These are phyloP conservation scores for Penicillium sp. DNA, from an alignment of 2,329 filamentous ascomycete genomes.

Conservation along the genomic window DNA sequence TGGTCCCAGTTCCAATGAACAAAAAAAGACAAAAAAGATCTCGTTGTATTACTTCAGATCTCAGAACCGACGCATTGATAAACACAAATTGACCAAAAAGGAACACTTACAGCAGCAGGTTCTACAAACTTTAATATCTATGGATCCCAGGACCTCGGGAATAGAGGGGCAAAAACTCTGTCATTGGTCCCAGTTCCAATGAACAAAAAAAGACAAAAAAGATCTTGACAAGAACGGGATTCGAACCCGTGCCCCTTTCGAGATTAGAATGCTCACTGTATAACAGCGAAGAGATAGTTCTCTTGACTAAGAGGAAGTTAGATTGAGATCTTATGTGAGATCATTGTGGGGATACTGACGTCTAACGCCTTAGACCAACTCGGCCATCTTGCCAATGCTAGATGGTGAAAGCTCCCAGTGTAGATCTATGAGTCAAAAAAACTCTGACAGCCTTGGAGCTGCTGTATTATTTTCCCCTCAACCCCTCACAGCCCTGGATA, in stretches of 20 bases:
- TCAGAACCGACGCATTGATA: too few relatives aligned
- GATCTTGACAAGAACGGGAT: not conserved
- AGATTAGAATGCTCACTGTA: not conserved
- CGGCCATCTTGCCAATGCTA: slow-evolving; percentile 35
- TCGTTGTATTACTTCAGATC: not conserved
- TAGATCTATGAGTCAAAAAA: not conserved
- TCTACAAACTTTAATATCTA: too few relatives aligned
- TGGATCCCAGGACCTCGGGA: too few relatives aligned
- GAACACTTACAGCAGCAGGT: too few relatives aligned
- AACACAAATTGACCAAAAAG: too few relatives aligned
- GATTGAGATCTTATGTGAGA: too few relatives aligned
- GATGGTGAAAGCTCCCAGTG: not conserved
- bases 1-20: too few relatives aligned
- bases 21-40: not conserved
- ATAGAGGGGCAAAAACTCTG: too few relatives aligned
- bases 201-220: not conserved
- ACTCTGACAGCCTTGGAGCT: not conserved
- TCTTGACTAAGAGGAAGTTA: not conserved
- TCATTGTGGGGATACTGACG: not conserved
- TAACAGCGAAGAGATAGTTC: not conserved
- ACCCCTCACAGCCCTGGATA: too few relatives aligned
- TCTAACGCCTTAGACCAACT: slow-evolving; percentile 37
- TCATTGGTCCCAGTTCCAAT: too few relatives aligned
- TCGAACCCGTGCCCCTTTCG: not conserved
- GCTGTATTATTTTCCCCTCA: too few relatives aligned